phyloP scores from a whole-genome alignment of 2,329 filamentous ascomycete species.

The Aspergillus sojae region DNA sequence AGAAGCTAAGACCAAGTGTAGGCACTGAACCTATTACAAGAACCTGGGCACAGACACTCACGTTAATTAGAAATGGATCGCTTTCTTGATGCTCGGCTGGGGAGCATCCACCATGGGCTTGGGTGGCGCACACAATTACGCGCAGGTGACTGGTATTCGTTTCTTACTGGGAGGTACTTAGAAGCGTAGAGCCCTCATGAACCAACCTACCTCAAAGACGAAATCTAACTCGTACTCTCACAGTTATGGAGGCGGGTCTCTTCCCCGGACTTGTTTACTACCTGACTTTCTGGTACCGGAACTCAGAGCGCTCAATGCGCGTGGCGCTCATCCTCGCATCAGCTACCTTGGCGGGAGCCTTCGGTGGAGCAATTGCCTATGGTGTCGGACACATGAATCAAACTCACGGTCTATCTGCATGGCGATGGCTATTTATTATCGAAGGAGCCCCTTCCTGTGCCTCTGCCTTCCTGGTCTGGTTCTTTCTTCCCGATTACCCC shows the following conservation, averaged over 20 bases:
- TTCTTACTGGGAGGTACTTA: conserved; percentile 47
- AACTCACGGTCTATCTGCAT: conserved; percentile 41
- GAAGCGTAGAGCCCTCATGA: not conserved
- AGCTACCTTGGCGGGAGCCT: conserved; percentile 58
- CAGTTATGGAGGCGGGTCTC: conserved; percentile 53
- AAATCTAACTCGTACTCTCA: not conserved
- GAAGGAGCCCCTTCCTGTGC: conserved; percentile 45
- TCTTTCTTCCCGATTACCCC: conserved; percentile 53
- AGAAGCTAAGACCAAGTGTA: conserved; percentile 50
- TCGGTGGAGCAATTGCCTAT: conserved; percentile 60
- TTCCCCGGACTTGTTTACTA: conserved; percentile 54
- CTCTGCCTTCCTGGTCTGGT: conserved; percentile 46
- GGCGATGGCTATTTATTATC: conserved; percentile 53
- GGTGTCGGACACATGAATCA: conserved; percentile 46
- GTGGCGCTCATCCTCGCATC: conserved; percentile 59
- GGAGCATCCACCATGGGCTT: conserved; percentile 52
- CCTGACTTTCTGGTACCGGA: conserved; percentile 59
- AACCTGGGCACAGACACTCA: not conserved
- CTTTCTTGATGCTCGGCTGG: conserved; percentile 55
- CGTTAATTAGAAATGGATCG: conserved; percentile 46
- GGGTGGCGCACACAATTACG: conserved; percentile 48
- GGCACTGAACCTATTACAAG: not conserved
- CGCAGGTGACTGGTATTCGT: conserved; percentile 48
- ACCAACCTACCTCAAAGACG: not conserved
- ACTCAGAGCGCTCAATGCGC: conserved; percentile 59